Percentiles rank a stretch among this genome's conserved stretches.
Evolutionary conservation across 169 alveolate genomes (phyloP).

Genomic region (Plasmodium yoelii): DNA sequence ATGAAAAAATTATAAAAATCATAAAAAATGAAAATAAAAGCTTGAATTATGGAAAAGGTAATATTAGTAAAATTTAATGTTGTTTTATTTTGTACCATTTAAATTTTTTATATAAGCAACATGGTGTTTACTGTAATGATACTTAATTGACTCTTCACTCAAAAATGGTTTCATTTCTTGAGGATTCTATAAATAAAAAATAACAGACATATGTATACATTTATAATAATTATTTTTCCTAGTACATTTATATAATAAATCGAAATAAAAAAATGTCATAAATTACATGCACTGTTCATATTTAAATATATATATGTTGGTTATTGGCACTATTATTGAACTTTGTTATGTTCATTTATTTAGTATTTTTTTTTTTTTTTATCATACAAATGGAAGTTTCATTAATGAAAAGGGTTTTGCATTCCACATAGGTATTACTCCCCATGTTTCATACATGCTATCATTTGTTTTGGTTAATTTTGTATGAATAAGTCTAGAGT

Average conservation of each 20-base stretch:
- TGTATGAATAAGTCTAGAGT: not conserved
- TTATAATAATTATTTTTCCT: not conserved
- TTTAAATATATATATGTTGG: too few species aligned
- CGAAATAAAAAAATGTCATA: not conserved
- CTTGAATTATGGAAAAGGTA: not conserved
- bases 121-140: conserved; percentile 93
- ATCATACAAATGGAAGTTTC: conserved; percentile 55
- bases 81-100: conserved; percentile 76
- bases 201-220: not conserved
- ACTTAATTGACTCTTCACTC: conserved; percentile 87
- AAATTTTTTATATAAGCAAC: conserved; percentile 90
- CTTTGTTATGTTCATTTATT: too few species aligned
- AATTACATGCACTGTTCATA: too few species aligned
- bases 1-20: not conserved
- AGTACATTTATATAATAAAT: too few species aligned
- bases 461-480: conserved; percentile 29
- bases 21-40: conserved; percentile 3
- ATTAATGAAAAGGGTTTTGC: conserved; percentile 62
- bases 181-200: conserved; percentile 82
- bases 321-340: too few species aligned
- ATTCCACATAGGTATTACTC: conserved; percentile 28
- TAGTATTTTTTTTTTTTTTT: too few species aligned
- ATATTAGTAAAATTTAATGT: not conserved
- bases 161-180: conserved; percentile 90
- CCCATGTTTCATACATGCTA: conserved; percentile 49